Base-by-base conservation (phyloP, 768 basidiomycete species). In the Aureoboletus auriporus region DNA sequence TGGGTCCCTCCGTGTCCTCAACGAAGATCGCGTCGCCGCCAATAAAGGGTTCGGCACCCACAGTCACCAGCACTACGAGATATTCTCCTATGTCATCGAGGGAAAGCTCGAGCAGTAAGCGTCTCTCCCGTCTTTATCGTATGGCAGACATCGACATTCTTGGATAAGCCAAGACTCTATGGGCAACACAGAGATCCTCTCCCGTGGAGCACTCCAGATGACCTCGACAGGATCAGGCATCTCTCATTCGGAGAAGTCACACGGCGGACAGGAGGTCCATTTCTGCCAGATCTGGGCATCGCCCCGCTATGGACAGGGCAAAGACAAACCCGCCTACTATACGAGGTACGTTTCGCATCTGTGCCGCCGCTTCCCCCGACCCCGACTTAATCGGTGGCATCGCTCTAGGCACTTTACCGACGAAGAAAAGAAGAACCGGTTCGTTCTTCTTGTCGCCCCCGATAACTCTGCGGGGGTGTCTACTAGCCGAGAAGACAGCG, bases 161-260 rank as follows among this genome's bases (percentile, higher is more conserved):
- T 30, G 26, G 6, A 26, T 50, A n/a, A 91, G 93, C 71, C 79
- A 86, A 67, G 95, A 97, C 69, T 89, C 85, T 6, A 89, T 96
- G 86, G 85, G 86, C 34, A 95, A 95, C 70, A 77, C 78, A 46
- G 95, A 98, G 65, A 75, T 93, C 49, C 79, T 97, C 62, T 83
- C 84, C 63, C 82, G 92, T 13, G 95, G 95, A 1, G 87, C 92
- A 57, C 57, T 97, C 29, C 94, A 97, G 66, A 80, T 96, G 71
- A 93, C 93, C 2, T 91, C 87, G 1, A 83, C 94, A 0, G 94
- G 94, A 9, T 93, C 86, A 0, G 95, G 95, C 4, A 95, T 97
- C 59, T 75, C 82, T 0, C 94, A 97, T 66, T 85, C 84, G 28
- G 84, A 86, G 56, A 78, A 77, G 59, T 75, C 71, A 16, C 62